phyloP scores from a whole-genome alignment of 1,139 yeast genomes.

The Magnusiomyces starmeri region DNA sequence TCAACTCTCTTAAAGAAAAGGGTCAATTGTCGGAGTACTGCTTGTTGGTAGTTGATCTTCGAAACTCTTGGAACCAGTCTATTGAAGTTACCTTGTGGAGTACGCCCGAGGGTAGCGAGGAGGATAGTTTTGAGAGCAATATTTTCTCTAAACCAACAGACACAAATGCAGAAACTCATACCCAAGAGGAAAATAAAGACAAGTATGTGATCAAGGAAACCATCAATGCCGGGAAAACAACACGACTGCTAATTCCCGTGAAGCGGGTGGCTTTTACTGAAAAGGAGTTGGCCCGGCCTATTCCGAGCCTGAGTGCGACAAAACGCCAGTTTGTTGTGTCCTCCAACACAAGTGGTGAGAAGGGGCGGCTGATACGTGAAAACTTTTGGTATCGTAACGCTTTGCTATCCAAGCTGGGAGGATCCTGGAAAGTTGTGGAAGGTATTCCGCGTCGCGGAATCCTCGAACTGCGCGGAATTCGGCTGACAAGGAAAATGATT shows the following conservation, averaged over 20 bases:
- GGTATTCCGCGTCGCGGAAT: conserved; percentile 42
- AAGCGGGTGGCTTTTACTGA: conserved; percentile 44
- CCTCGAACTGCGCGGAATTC: conserved; percentile 58
- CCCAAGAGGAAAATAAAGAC: conserved; percentile 19
- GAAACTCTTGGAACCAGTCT: conserved; percentile 53
- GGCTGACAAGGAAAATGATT: conserved; percentile 44
- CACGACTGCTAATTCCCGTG: conserved; percentile 63
- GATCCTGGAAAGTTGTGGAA: conserved; percentile 49
- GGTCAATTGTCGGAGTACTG: conserved; percentile 46
- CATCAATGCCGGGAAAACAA: conserved; percentile 46
- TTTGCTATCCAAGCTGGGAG: conserved; percentile 51
- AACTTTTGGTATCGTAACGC: conserved; percentile 76
- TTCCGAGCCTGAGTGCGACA: conserved; percentile 59
- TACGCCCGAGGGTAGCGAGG: conserved; percentile 31
- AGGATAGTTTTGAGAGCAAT: conserved; percentile 21
- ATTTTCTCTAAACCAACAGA: conserved; percentile 1
- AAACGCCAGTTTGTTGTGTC: conserved; percentile 68
- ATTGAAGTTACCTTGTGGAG: conserved; percentile 35
- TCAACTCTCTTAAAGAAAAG: conserved; percentile 14
- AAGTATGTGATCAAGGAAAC: conserved; percentile 22
- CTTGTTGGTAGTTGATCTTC: conserved; percentile 56
- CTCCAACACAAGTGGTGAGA: conserved; percentile 45
- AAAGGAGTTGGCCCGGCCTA: conserved; percentile 43
- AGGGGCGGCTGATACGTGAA: conserved; percentile 49
- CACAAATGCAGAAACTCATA: conserved; percentile 6